Evolutionary conservation across 225 moss, liverwort and hornwort genomes (phyloP).

Genomic region (Marchantia paleacea): DNA sequence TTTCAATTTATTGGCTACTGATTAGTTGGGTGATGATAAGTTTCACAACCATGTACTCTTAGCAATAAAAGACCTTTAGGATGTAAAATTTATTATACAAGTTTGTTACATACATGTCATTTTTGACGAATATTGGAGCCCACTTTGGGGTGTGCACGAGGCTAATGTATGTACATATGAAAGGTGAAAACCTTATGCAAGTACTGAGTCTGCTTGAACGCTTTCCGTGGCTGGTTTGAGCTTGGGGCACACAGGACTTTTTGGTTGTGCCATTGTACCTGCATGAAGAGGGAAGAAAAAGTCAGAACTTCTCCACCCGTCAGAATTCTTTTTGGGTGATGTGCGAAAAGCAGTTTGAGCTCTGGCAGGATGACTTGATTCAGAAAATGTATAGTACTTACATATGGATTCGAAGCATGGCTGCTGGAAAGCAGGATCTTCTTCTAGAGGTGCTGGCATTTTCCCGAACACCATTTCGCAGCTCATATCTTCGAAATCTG

Average conservation of each 20-base stretch:
- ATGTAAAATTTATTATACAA: no score
- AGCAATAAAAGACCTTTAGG: no score
- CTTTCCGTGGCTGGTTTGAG: conserved; percentile 17
- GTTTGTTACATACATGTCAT: no score
- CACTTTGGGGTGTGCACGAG: no score
- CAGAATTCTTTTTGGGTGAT: no score
- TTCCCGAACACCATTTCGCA: conserved; percentile 84
- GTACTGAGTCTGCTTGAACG: not conserved
- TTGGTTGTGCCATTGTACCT: conserved; percentile 39
- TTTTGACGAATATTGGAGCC: no score
- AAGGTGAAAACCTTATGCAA: not conserved
- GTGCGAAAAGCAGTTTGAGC: not conserved
- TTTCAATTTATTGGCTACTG: no score
- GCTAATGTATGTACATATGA: not conserved
- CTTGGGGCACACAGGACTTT: conserved; percentile 29
- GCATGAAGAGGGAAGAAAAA: not conserved
- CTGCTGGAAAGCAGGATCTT: conserved; percentile 73
- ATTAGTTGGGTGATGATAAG: no score
- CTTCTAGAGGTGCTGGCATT: conserved; percentile 51
- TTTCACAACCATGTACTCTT: no score
- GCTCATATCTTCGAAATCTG: conserved; percentile 97
- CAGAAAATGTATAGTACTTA: conserved; percentile 28
- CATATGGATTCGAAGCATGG: conserved; percentile 72
- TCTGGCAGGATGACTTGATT: no score
- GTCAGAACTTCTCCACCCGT: no score